Evolutionary conservation across 1,284 basidiomycete genomes (phyloP).

Genomic region (Papiliotrema fonsecae): DNA sequence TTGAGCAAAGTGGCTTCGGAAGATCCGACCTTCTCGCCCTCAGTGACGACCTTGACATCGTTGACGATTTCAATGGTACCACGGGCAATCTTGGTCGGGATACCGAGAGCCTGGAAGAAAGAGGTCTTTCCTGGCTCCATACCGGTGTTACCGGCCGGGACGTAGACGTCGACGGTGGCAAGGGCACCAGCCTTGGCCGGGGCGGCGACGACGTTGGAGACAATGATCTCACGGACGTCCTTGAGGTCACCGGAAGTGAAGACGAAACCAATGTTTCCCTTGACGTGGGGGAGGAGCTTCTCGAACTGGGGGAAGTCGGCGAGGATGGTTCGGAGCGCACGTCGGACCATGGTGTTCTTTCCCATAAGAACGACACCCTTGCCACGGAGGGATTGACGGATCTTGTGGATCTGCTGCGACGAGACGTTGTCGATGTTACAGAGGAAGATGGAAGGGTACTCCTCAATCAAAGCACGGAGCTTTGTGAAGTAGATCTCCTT

Average conservation of each 20-base stretch:
- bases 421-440: constrained; percentile 99
- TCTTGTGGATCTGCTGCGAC: constrained; percentile 81
- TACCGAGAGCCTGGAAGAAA: constrained; percentile 99
- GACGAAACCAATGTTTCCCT: constrained; percentile 98
- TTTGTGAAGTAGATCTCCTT: constrained; percentile 93
- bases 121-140: constrained; percentile 99
- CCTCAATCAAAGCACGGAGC: constrained; percentile 86
- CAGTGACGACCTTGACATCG: constrained; percentile 91
- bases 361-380: constrained; percentile 98
- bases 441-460: constrained; percentile 93
- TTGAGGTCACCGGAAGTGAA: constrained; percentile 92
- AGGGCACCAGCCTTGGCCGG: constrained; percentile 97
- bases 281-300: constrained; percentile 90
- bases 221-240: constrained; percentile 85
- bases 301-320: constrained; percentile 90
- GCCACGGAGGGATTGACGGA: constrained; percentile 92
- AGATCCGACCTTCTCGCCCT: constrained; percentile 86
- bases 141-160: constrained; percentile 96
- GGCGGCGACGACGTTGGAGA: constrained; percentile 95
- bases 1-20: constrained; percentile 98
- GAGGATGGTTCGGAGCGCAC: constrained; percentile 88
- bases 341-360: constrained; percentile 99
- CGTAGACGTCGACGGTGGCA: constrained; percentile 85
- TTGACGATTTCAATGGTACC: constrained; percentile 99
- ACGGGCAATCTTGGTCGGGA: constrained; percentile 99